Evolutionary conservation across 164 flowering plant genomes (phyloP), one percentile per base, ranked within the genome.

Genomic region (Warburgia ugandensis): DNA sequence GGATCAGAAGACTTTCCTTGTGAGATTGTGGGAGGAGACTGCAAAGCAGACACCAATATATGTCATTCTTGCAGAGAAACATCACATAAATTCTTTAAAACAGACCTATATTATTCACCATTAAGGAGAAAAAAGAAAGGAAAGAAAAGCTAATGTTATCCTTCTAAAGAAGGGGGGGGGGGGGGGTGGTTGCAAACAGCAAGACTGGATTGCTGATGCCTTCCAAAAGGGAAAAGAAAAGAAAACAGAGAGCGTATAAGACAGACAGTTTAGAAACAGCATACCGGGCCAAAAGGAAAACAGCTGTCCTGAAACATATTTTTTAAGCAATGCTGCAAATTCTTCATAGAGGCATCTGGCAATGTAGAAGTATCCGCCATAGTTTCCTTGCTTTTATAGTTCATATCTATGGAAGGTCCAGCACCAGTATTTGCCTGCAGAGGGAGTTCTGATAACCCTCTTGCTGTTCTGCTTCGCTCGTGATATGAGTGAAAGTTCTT

Each of bases 391-490:
- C 56, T 59, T 50, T 59, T 74, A 0, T 50, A 27, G 32, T 65
- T 74, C 57, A 55, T 69, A 32, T 72, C 81, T 42, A 32, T 56
- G 16, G 73, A 60, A 48, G 66, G 20, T 44, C 68, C 68, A 52
- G 77, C 46, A 36, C 54, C 54, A 35, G 78, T 64, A 58, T 75
- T 38, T 28, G 76, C 58, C 54, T 55, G 73, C 48, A 79, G 77
- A 6, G 94, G 96, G 64, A 94, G 83, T 22, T 83, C 95, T 19
- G 66, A 73, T 44, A 65, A 25, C 26, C 71, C 74, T 40, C 63
- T 32, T 75, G 83, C 50, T 72, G 72, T 13, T 55, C 71, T 65
- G 27, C 79, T 57, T 17, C 16, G 30, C 12, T 48, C 56, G 28
- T 25, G 26, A 45, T 27, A 48, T 29, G 38, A 49, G 6, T 44